Evolutionary conservation across 345 rosid genomes (phyloP), one percentile per base, ranked within the genome.

Genomic region (Fremontodendron californicum): DNA sequence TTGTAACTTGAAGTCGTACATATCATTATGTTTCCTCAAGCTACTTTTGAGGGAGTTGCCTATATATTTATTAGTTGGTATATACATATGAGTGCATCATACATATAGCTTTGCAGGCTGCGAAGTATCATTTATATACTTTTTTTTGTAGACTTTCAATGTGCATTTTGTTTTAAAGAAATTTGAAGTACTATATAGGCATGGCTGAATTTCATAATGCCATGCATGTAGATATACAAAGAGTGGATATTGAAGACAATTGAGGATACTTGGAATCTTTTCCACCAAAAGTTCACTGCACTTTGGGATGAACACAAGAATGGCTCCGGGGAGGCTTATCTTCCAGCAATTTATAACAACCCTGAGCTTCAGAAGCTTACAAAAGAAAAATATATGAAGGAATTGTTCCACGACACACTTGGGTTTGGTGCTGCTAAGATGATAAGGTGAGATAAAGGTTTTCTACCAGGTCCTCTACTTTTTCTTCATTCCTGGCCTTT

Each of bases 371-470:
- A 65, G 79, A 81, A 86, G 88, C 91, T 90, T 60, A 85, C 87
- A 42, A 92, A 88, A 82, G 88, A 75, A 74, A 87, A 86, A 54
- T 93, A 66, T 79, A 88, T 96, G 89, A 78, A 15, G 71, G 90
- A 89, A 75, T 81, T 96, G 82, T 82, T 93, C 83, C 98, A 92
- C 70, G 98, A 93, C 72, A 76, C 92, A 40, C 94, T 96, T 72
- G 99, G 99, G 67, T 96, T 92, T 39, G 99, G 98, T 35, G 93
- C 98, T 70, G 97, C 98, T 74, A 93, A 96, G 83, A 96, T 96
- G 99, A 93, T 92, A 55, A 91, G 99, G 99, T 90, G 70, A 82
- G 77, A 51, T 16, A 9, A 19, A 39, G 18, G 10, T 31, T 60
- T 75, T 66, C 73, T 57, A 25, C 12, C 31, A 45, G 21, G 11